These are phyloP conservation scores for Dentipellis fragilis DNA, from an alignment of 768 basidiomycete genomes.

Conservation along the genomic window DNA sequence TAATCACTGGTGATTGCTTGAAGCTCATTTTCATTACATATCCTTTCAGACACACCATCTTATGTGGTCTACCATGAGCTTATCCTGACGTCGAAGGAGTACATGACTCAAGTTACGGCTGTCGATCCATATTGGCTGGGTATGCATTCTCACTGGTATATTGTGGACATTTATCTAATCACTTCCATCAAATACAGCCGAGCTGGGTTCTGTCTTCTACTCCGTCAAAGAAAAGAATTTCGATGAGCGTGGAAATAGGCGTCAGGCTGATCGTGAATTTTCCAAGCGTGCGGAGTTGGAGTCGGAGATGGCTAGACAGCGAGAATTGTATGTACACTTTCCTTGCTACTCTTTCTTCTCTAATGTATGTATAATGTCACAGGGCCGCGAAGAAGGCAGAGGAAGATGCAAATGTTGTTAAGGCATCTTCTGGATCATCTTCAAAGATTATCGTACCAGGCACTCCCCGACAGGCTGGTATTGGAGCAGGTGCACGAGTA, in stretches of 20 bases:
- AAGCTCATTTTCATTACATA: slow-evolving; percentile 3
- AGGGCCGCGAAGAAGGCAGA: slow-evolving; percentile 56
- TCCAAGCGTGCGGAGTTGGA: slow-evolving; percentile 87
- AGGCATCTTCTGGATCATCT: slow-evolving; percentile 40
- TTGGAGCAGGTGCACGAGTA: slow-evolving; percentile 52
- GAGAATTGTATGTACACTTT: slow-evolving; percentile 49
- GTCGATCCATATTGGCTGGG: slow-evolving; percentile 98
- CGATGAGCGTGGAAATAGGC: slow-evolving; percentile 72
- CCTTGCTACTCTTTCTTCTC: not conserved
- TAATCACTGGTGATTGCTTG: not conserved
- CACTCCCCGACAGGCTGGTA: slow-evolving; percentile 64
- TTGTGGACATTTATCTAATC: slow-evolving; percentile 2
- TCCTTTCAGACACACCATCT: slow-evolving; percentile 71
- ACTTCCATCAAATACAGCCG: slow-evolving; percentile 41
- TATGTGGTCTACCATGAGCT: slow-evolving; percentile 97
- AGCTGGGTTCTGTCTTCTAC: slow-evolving; percentile 93
- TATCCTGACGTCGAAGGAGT: slow-evolving; percentile 90
- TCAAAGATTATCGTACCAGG: slow-evolving; percentile 71
- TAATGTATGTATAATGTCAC: not conserved
- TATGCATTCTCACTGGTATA: slow-evolving; percentile 19
- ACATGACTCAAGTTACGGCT: slow-evolving; percentile 99
- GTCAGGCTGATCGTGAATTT: slow-evolving; percentile 81
- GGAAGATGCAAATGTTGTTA: slow-evolving; percentile 48
- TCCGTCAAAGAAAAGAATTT: slow-evolving; percentile 98
- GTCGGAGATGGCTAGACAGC: slow-evolving; percentile 78